Percentiles rank a stretch among this genome's conserved stretches.
Evolutionary conservation across 495 filamentous ascomycete genomes (phyloP).

Genomic region (Talaromyces liani): DNA sequence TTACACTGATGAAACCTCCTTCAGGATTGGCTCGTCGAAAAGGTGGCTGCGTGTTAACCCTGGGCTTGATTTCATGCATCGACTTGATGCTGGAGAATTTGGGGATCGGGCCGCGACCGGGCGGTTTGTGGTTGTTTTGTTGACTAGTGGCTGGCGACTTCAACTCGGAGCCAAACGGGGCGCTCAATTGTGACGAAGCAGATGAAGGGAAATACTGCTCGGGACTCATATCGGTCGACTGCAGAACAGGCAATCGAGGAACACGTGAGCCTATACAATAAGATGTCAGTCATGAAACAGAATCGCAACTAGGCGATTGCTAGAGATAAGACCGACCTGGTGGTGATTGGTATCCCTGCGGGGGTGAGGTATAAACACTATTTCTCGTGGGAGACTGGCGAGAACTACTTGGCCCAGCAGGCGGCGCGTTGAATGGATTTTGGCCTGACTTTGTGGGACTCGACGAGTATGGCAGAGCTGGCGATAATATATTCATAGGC

Average conservation of each 20-base stretch:
- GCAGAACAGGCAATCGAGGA: constrained; percentile 60
- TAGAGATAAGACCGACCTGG: constrained; percentile 30
- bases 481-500: constrained; percentile 78
- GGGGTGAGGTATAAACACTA: constrained; percentile 50
- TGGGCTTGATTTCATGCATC: constrained; percentile 68
- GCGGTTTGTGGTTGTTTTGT: constrained; percentile 34
- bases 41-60: constrained; percentile 77
- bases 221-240: constrained; percentile 52
- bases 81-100: constrained; percentile 74
- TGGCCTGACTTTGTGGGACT: constrained; percentile 50
- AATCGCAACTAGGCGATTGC: constrained; percentile 14
- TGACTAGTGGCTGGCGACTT: constrained; percentile 58
- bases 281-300: constrained; percentile 15
- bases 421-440: constrained; percentile 38
- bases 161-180: constrained; percentile 63
- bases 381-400: constrained; percentile 53
- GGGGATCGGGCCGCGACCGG: constrained; percentile 69
- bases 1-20: constrained; percentile 96
- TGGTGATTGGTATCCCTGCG: constrained; percentile 59
- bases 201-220: constrained; percentile 65
- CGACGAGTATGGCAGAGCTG: constrained; percentile 48
- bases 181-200: constrained; percentile 59
- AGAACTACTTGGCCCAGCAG: constrained; percentile 27
- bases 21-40: constrained; percentile 94
- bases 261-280: constrained; percentile 29